Base-by-base conservation (phyloP, 2,329 filamentous ascomycete genomes). In the Sporothrix curviconia region DNA sequence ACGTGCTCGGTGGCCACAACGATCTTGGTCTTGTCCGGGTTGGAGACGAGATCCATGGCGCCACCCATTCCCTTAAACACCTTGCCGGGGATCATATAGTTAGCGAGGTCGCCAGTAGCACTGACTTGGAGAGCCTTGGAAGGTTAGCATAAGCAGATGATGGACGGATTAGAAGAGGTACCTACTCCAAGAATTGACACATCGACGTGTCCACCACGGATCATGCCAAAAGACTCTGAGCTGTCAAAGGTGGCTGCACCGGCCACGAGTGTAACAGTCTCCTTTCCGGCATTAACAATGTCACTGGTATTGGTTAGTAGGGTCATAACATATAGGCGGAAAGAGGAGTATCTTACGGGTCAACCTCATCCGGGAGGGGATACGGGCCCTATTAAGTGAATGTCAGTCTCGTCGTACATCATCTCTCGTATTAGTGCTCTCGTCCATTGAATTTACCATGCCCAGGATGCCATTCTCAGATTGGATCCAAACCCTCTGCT, bases 11-110 rank as follows among this genome's bases (percentile, higher is more conserved):
- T 88, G 0, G 84, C 81, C 3, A 88, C 84, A 4, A 89, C 83
- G 63, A 89, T 86, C 76, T 87, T 88, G 63, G 85, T 89, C 65
- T 79, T 77, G 63, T 86, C 82, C 0, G 85, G 85, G 70, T 88
- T 87, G 37, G 82, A 84, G 11, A 89, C 84, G 7, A 89, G 73
- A 67, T 89, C 85, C 85, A 89, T 89, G 17, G 85, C 85, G 28
- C 85, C 85, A 60, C 90, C 90, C 85, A 95, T 94, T 17, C 90
- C 90, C 78, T 94, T 94, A 42, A 58, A 54, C 72, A 91, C 84
- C 72, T 92, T 94, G 24, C 90, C 90, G 0, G 90, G 90, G 61
- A 95, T 87, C 86, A 94, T 94, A 77, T 90, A 95, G 72, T 94
- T 94, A 46, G 90, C 90, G 55, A 95, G 73, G 68, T 95, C 90